Base-by-base conservation (phyloP, 1,139 yeast species). In the Wickerhamomyces sp. region DNA sequence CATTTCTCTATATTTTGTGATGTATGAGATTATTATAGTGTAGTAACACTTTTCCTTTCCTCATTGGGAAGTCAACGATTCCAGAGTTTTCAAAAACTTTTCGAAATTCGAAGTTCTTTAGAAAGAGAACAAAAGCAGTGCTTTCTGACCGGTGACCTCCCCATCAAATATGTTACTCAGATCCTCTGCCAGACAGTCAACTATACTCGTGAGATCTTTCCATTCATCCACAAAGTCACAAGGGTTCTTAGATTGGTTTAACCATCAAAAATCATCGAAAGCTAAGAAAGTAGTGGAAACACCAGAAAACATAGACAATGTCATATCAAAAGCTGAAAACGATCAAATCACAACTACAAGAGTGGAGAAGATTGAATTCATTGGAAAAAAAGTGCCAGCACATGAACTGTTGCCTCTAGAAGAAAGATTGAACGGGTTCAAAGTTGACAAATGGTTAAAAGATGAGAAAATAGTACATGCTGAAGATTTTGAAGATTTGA, bases 241-340 rank as follows among this genome's bases (percentile, higher is more conserved):
- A 15, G 67, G 67, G 27, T 63, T 66, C 49, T 57, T 67, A 60
- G 66, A 67, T 39, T 68, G 72, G 72, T 64, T 68, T 45, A 60
- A 56, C 41, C 49, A 51, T 37, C 60, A 56, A 47, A 54, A 57
- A 44, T 44, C 45, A n/a, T 50, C 53, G 42, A 42, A 52, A 45
- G 37, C 38, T 6, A 41, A 45, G 37, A 39, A 46, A 36, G 27
- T 40, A 10, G 44, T 46, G 10, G 54, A 46, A 34, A 42, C 45
- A 37, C 52, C 54, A 10, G 55, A 48, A 37, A 53, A 55, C 42
- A 50, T 56, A 27, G 41, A 53, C 40, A 50, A 54, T 32, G 58
- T 56, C 37, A 56, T 58, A 15, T 46, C 50, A 29, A 52, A 53
- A 38, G 58, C 55, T 8, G 62, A 58, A 44, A 45, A 47, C n/a